These are phyloP conservation scores for Tetracentron sinense DNA, from an alignment of 164 flowering plant species.

Conservation along the genomic window DNA sequence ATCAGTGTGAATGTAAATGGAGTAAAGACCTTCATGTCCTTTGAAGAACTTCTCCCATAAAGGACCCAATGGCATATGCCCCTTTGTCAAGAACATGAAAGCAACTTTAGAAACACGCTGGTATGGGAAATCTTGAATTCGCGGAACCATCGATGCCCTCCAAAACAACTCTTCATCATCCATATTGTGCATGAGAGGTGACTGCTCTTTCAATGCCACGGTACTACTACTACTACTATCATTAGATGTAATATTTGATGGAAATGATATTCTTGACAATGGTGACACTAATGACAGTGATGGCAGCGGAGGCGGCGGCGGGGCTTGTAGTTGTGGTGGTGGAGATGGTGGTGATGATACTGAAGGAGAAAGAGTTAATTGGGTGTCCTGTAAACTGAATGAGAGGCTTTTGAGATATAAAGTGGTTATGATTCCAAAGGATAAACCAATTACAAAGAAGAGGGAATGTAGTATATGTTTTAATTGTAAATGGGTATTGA, in stretches of 20 bases:
- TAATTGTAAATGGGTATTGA: background rate
- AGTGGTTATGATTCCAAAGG: constrained; percentile 14
- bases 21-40: constrained; percentile 2
- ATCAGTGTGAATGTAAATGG: background rate
- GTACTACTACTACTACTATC: background rate
- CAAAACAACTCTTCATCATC: background rate
- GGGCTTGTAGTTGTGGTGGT: background rate
- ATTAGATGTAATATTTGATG: background rate
- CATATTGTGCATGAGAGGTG: background rate
- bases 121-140: background rate
- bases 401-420: constrained; percentile 10
- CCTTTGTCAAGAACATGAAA: constrained; percentile 3
- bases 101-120: background rate
- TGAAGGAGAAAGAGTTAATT: background rate
- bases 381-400: background rate
- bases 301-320: background rate
- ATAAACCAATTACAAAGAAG: constrained; percentile 17
- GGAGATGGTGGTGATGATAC: constrained; percentile 1
- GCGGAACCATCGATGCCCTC: background rate
- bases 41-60: constrained; percentile 1
- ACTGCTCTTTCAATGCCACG: constrained; percentile 6
- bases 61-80: background rate
- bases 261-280: background rate
- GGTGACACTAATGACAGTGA: background rate
- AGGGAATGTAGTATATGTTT: constrained; percentile 8